Percentiles rank a stretch among this genome's conserved stretches.
These are phyloP conservation scores for Lineolata rhizophorae DNA, from an alignment of 495 filamentous ascomycete species.

Conservation along the genomic window DNA sequence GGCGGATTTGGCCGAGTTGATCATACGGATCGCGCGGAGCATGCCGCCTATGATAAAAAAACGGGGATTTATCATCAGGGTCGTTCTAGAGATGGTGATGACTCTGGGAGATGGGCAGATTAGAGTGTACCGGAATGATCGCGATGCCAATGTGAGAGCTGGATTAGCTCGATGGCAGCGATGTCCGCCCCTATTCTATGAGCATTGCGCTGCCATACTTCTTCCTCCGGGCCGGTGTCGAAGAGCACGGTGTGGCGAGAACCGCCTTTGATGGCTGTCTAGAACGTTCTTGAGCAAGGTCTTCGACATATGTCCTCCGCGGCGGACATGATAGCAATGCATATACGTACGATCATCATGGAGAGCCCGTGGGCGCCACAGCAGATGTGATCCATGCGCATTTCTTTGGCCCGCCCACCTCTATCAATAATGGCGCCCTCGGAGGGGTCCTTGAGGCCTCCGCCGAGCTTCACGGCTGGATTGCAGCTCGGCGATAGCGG, in stretches of 20 bases:
- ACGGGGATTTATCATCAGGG: background rate
- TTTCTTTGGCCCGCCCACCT: slow-evolving; percentile 23
- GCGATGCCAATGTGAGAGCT: slow-evolving; percentile 36
- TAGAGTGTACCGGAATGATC: slow-evolving; percentile 27
- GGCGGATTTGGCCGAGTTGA: slow-evolving; percentile 14
- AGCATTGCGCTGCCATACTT: slow-evolving; percentile 32
- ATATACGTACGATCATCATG: slow-evolving; percentile 27
- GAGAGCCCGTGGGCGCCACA: slow-evolving; percentile 38
- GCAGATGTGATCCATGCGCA: slow-evolving; percentile 34
- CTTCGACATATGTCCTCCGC: no score
- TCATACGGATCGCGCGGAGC: slow-evolving; percentile 26
- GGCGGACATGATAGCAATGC: no score
- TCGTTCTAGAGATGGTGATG: background rate
- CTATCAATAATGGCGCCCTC: slow-evolving; percentile 7
- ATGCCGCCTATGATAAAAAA: slow-evolving; percentile 24
- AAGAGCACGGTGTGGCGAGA: slow-evolving; percentile 33
- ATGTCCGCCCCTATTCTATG: slow-evolving; percentile 26
- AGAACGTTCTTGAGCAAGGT: background rate
- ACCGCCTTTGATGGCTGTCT: slow-evolving; percentile 32
- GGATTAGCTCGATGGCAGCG: slow-evolving; percentile 15
- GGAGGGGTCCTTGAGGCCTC: slow-evolving; percentile 21
- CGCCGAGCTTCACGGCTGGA: slow-evolving; percentile 24
- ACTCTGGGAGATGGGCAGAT: no score
- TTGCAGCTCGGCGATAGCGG: slow-evolving; percentile 28
- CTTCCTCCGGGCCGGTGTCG: slow-evolving; percentile 35